Evolutionary conservation across 805 yeast species (phyloP), one percentile per base, ranked within the genome.

Genomic region (Kluyveromyces starmeri): DNA sequence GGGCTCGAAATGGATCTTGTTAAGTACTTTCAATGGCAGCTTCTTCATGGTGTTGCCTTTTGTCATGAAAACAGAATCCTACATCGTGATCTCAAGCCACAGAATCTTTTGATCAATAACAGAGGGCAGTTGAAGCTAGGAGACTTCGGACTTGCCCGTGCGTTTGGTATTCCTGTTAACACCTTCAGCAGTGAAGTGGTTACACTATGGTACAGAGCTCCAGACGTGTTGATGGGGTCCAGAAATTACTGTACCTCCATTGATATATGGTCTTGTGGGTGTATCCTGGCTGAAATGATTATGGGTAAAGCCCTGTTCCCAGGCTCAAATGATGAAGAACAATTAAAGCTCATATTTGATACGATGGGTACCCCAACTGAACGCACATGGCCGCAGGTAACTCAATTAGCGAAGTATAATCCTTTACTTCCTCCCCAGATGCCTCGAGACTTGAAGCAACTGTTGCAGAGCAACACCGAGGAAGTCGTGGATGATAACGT

Each of bases 111-210:
- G 53, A 89, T 92, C 49, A 86, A 92, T 61, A 88, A 86, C 57
- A 96, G 88, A 54, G 97, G 98, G 25, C 89, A 84, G 58, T 71
- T 92, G 55, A 86, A 86, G 57, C 65, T 82, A 32, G 92, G 88
- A 1, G 94, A 92, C 63, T 92, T 92, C 55, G 98, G 98, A 21
- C 68, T 92, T 34, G 98, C 98, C 0, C 68, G 98, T 42, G 97
- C 96, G 0, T 92, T 86, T 59, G 98, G 98, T 34, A 96, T 92
- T 10, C 98, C 98, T 1, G 73, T 92, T 41, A 75, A 96, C 51
- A 94, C 96, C 2, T 92, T 89, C 54, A 89, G 98, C 9, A 96
- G 92, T 61, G 98, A 92, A 59, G 97, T 92, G 30, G 98, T 92
- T 32, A 92, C 98, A 0, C 65, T 92, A 47, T 92, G 98, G 98